Base-by-base conservation (phyloP, 805 yeast species). In the Grigorovia jiainica region DNA sequence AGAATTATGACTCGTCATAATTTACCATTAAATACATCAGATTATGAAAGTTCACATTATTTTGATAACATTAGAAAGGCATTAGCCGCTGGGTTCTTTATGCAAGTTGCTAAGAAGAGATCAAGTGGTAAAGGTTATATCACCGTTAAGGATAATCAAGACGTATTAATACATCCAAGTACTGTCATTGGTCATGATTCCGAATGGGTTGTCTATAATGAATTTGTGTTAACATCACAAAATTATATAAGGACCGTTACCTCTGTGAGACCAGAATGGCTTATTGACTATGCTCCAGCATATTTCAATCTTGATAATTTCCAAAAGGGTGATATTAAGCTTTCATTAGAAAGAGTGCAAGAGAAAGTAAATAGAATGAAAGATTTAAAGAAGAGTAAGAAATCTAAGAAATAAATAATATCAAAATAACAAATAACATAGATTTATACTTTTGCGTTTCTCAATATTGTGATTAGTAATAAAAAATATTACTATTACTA, bases 71-170 rank as follows among this genome's bases (percentile, higher is more conserved):
- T 92, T 49, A 73, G 95, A 43, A 84, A 82, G 61, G 95, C 97
- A 0, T 65, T 92, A 44, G 73, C 86, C 4, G 75, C 86, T n/a
- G 98, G 98, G 2, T 89, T 87, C 63, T 92, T 92, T 70, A 89
- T 92, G 97, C 98, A 92, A 68, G 95, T 85, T 42, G 97, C 97
- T 27, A 92, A 89, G 67, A 86, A 85, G 69, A 78, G 77, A 67
- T 75, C 83, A n/a, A 79, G 86, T 31, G 70, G 73, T 19, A 82
- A 81, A 54, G 89, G 85, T n/a, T 90, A 82, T 61, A 73, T 84
- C 52, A 92, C 98, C 0, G 83, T 89, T 39, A 87, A 87, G 64
- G 98, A 92, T 64, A 87, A 89, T 58, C 98, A 92, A 68, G 97
- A 90, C 48, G 97, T 90, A 10, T 66, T 87, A 54, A 72, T 92